Percentiles rank a stretch among this genome's conserved stretches.
These are phyloP conservation scores for Xylaria sp. DNA, from an alignment of 2,329 filamentous ascomycete species.

Conservation along the genomic window DNA sequence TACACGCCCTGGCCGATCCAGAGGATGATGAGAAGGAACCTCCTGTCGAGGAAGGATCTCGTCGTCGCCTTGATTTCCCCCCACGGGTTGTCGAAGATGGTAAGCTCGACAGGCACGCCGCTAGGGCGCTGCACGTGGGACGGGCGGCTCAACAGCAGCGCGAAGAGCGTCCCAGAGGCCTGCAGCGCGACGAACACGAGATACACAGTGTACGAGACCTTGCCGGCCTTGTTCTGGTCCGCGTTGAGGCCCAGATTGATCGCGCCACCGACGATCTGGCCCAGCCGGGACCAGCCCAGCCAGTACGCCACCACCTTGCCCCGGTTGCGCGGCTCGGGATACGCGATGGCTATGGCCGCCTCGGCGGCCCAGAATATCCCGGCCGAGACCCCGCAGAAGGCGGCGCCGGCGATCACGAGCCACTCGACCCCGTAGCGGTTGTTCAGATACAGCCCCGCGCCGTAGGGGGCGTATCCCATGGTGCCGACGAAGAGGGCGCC, in stretches of 20 bases:
- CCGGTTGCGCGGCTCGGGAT: conserved; percentile 70
- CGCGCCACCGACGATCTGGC: conserved; percentile 72
- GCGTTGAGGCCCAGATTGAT: conserved; percentile 71
- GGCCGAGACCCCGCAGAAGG: conserved; percentile 69
- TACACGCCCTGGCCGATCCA: conserved; percentile 74
- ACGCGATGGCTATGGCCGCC: conserved; percentile 71
- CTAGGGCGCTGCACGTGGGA: conserved; percentile 66
- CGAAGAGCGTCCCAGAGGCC: conserved; percentile 65
- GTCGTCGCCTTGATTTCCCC: conserved; percentile 63
- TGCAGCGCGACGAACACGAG: conserved; percentile 73
- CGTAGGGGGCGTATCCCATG: conserved; percentile 71
- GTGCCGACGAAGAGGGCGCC: conserved; percentile 72
- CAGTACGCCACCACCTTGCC: conserved; percentile 69
- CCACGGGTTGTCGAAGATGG: conserved; percentile 58
- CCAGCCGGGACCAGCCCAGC: conserved; percentile 61
- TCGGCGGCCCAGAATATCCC: conserved; percentile 79
- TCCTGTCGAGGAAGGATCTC: conserved; percentile 60
- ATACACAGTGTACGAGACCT: conserved; percentile 70
- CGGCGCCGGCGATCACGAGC: conserved; percentile 69
- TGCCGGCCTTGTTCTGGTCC: conserved; percentile 58
- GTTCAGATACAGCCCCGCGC: conserved; percentile 72
- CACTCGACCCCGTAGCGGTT: conserved; percentile 71
- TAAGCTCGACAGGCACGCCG: conserved; percentile 62
- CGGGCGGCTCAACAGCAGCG: conserved; percentile 63
- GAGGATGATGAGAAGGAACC: conserved; percentile 66